Conservation (phyloP, 305 asterid species). For the Fraxinus dipetala region DNA sequence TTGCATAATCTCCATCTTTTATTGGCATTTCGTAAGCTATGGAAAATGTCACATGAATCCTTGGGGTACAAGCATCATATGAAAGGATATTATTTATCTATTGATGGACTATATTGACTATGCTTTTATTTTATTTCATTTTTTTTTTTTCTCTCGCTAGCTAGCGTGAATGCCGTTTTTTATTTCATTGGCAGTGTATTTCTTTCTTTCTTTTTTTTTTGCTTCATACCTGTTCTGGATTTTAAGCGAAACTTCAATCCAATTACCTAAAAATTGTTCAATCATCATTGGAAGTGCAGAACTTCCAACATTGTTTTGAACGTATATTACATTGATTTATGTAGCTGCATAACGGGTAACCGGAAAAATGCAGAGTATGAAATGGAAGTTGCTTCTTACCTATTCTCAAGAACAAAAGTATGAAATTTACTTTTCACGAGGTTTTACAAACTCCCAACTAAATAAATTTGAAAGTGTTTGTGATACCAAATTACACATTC, state of each 20-base stretch:
- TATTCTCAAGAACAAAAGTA: not conserved
- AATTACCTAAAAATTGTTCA: not conserved
- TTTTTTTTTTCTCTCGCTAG: not conserved
- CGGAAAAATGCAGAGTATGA: not conserved
- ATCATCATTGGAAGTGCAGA: not conserved
- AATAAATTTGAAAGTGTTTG: constrained; percentile 4
- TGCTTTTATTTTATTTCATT: not conserved
- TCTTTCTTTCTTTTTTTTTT: not conserved
- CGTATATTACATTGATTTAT: not conserved
- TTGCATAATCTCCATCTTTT: not conserved
- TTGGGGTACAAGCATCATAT: not conserved
- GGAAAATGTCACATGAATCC: not conserved
- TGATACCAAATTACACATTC: not conserved
- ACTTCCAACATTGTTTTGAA: not conserved
- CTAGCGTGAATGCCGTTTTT: not conserved
- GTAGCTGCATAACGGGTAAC: not conserved
- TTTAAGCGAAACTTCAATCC: not conserved
- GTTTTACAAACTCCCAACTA: not conserved
- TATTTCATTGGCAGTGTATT: not conserved
- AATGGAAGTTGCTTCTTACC: not conserved
- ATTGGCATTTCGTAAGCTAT: not conserved
- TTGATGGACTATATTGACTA: not conserved
- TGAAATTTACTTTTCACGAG: not conserved
- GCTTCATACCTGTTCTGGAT: not conserved
- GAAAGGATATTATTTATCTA: not conserved